Conservation (phyloP, 139 green algal genomes). For the Astrephomene gubernaculifera region DNA sequence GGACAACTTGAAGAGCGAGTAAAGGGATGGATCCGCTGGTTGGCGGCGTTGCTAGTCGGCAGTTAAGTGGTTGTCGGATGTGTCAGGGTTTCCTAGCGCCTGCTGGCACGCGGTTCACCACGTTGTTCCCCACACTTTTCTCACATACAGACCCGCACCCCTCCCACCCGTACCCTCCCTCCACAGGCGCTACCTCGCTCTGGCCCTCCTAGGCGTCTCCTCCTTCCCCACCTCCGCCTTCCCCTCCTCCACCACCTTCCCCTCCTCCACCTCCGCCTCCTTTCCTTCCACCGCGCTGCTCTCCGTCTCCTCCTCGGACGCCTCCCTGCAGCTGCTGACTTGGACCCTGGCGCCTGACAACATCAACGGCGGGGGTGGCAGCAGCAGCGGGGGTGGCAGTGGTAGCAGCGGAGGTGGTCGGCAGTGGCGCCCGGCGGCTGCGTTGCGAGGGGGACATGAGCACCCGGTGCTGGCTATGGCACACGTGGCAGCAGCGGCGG, state of each 20-base stretch:
- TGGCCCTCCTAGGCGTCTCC: conserved; percentile 20
- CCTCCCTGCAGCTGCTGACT: not conserved
- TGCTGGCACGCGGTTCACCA: too few species aligned
- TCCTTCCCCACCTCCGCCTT: not conserved
- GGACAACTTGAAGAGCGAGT: too few species aligned
- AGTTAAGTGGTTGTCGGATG: too few species aligned
- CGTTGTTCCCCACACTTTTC: too few species aligned
- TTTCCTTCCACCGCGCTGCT: not conserved
- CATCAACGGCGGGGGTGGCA: too few species aligned
- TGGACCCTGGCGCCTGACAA: not conserved
- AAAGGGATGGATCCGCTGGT: too few species aligned
- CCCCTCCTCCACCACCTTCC: not conserved
- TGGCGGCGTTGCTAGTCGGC: too few species aligned
- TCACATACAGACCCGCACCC: too few species aligned
- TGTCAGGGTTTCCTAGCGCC: too few species aligned
- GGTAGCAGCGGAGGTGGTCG: too few species aligned
- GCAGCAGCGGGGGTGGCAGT: too few species aligned
- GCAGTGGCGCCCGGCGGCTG: not conserved
- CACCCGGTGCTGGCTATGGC: conserved; percentile 31
- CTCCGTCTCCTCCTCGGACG: conserved; percentile 25
- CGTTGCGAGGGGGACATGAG: not conserved
- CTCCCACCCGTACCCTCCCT: not conserved
- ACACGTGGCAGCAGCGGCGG: not conserved
- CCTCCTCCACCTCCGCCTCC: not conserved
- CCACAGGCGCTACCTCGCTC: conserved; percentile 22